These are phyloP conservation scores for Umbilicus rupestris DNA, from an alignment of 164 flowering plant genomes.

Conservation along the genomic window DNA sequence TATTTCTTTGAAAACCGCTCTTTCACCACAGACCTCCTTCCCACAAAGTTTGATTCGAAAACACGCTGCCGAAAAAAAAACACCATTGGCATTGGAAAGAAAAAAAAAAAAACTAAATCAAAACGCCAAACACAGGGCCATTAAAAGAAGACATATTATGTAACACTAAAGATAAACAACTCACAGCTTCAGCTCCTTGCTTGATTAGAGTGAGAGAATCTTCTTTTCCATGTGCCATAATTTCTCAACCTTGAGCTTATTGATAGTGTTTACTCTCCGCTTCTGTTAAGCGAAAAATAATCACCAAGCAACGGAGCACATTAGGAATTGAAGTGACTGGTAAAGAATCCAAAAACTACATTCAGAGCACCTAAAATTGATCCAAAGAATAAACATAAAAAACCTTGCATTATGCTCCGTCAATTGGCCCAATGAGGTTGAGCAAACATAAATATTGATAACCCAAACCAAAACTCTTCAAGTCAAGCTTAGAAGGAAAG, in stretches of 20 bases:
- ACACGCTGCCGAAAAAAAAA: slow-evolving; percentile 47
- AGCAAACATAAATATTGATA: too few species aligned
- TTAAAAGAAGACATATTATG: not conserved
- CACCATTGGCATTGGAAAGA: not conserved
- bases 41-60: slow-evolving; percentile 69
- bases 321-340: too few species aligned
- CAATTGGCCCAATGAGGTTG: too few species aligned
- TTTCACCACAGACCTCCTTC: slow-evolving; percentile 67
- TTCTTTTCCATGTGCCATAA: slow-evolving; percentile 26
- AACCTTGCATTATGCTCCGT: too few species aligned
- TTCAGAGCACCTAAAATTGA: too few species aligned
- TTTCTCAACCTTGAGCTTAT: slow-evolving; percentile 25
- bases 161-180: slow-evolving; percentile 15
- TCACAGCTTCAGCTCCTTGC: slow-evolving; percentile 99
- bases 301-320: too few species aligned
- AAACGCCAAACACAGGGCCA: not conserved
- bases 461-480: too few species aligned
- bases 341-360: too few species aligned
- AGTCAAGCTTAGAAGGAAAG: too few species aligned
- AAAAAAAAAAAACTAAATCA: not conserved
- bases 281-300: too few species aligned
- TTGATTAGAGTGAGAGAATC: slow-evolving; percentile 50
- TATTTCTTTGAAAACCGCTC: slow-evolving; percentile 96
- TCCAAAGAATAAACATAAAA: too few species aligned
- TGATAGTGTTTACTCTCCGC: too few species aligned